Evolutionary conservation across 106 monocot species (phyloP).

Genomic region (Acorus gramineus): DNA sequence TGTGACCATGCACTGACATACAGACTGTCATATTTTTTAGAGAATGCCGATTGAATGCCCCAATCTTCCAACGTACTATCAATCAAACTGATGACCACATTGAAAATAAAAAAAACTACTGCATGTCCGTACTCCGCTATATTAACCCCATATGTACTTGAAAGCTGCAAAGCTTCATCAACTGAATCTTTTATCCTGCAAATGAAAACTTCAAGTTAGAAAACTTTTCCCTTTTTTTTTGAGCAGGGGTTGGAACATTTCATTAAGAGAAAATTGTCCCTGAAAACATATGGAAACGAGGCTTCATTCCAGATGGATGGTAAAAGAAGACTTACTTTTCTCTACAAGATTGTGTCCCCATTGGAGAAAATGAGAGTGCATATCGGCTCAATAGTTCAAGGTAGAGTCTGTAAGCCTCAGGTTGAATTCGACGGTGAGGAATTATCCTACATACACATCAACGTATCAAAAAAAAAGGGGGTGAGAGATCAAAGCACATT

Average conservation of each 20-base stretch:
- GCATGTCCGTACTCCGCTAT: conserved; percentile 47
- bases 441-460: conserved; percentile 27
- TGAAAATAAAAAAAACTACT: conserved; percentile 52
- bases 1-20: conserved; percentile 9
- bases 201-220: conserved; percentile 5
- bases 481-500: no score
- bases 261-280: no score
- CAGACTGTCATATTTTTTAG: conserved; percentile 16
- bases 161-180: conserved; percentile 63
- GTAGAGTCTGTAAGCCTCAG: conserved; percentile 76
- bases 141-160: conserved; percentile 37
- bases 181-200: conserved; percentile 74
- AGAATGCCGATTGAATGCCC: conserved; percentile 34
- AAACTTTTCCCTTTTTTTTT: not conserved
- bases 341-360: conserved; percentile 16
- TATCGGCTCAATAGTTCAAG: conserved; percentile 49
- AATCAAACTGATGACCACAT: conserved; percentile 44
- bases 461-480: no score
- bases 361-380: conserved; percentile 15
- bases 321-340: conserved; percentile 39
- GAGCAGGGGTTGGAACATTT: no score
- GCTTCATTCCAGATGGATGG: no score
- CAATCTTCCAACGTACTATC: conserved; percentile 63
- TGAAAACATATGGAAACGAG: no score
- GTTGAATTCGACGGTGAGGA: conserved; percentile 36